These are phyloP conservation scores for Cynanchum wilfordii DNA, from an alignment of 257 asterid species.

Conservation along the genomic window DNA sequence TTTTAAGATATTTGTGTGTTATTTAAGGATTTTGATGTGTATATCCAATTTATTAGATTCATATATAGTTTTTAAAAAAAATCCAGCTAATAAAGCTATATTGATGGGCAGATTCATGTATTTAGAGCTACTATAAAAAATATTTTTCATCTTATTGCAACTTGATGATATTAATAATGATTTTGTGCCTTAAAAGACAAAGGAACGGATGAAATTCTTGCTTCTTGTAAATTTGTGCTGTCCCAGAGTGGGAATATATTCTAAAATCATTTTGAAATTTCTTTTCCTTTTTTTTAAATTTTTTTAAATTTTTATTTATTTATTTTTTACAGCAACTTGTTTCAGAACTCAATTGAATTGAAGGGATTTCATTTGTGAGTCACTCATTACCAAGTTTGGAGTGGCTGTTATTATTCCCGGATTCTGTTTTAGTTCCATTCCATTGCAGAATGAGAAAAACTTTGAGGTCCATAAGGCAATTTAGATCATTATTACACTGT, in stretches of 20 bases:
- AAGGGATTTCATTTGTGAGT: constrained; percentile 10
- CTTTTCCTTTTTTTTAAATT: background rate
- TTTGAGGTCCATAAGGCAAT: constrained; percentile 43
- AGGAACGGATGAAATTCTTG: background rate
- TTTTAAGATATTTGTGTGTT: background rate
- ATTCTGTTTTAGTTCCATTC: background rate
- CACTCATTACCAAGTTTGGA: constrained; percentile 4
- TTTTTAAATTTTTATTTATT: background rate
- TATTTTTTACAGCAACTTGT: constrained; percentile 11
- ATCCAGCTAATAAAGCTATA: background rate
- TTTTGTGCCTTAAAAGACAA: background rate
- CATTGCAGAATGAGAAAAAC: constrained; percentile 44
- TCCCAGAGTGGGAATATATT: constrained; percentile 15
- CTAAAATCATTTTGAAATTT: background rate
- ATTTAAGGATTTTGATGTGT: background rate
- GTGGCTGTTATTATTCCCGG: background rate
- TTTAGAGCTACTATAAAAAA: too few relatives aligned
- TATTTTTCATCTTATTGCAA: background rate
- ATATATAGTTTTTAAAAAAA: background rate
- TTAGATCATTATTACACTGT: constrained; percentile 32
- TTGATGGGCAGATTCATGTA: background rate
- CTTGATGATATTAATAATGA: background rate
- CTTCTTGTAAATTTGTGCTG: constrained; percentile 1
- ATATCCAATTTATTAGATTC: background rate
- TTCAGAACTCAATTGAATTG: constrained; percentile 23